Percentiles rank a stretch among this genome's conserved stretches.
These are phyloP conservation scores for Ceratocystiopsis brevicomis DNA, from an alignment of 2,329 filamentous ascomycete genomes.

Conservation along the genomic window DNA sequence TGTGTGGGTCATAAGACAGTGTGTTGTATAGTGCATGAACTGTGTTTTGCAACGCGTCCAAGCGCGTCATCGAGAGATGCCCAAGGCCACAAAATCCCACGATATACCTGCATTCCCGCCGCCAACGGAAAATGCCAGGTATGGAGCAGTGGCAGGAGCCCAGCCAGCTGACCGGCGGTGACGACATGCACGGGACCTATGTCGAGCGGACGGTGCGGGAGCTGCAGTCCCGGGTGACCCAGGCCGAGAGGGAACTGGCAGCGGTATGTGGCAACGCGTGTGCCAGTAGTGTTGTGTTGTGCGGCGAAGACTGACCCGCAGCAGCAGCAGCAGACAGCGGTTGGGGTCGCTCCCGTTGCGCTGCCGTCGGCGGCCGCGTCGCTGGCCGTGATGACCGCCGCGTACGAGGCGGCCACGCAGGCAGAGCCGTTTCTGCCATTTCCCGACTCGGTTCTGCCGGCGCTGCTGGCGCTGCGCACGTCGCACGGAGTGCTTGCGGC, in stretches of 20 bases:
- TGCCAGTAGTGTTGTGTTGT: too few relatives aligned
- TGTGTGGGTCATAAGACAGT: too few relatives aligned
- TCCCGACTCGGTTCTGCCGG: conserved; percentile 48
- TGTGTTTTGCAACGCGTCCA: too few relatives aligned
- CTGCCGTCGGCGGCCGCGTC: conserved; percentile 15
- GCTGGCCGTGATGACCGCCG: conserved; percentile 37
- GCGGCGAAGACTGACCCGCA: too few relatives aligned
- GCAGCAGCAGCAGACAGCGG: too few relatives aligned
- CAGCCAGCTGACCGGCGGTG: conserved; percentile 11
- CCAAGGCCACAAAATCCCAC: background rate
- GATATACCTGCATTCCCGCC: background rate
- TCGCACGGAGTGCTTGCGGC: conserved; percentile 45
- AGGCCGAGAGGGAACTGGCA: conserved; percentile 26
- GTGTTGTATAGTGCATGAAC: too few relatives aligned
- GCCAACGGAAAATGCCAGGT: background rate
- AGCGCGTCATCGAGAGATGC: background rate
- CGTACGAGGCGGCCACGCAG: conserved; percentile 44
- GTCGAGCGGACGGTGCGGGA: conserved; percentile 50
- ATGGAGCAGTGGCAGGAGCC: conserved; percentile 13
- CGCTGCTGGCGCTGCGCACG: conserved; percentile 50
- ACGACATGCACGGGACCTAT: conserved; percentile 28
- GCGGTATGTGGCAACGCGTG: too few relatives aligned
- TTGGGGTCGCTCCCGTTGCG: background rate
- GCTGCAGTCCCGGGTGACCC: conserved; percentile 35
- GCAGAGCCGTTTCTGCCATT: conserved; percentile 47